Base-by-base conservation (phyloP, 2,329 filamentous ascomycete genomes). In the Cytospora piceicola region DNA sequence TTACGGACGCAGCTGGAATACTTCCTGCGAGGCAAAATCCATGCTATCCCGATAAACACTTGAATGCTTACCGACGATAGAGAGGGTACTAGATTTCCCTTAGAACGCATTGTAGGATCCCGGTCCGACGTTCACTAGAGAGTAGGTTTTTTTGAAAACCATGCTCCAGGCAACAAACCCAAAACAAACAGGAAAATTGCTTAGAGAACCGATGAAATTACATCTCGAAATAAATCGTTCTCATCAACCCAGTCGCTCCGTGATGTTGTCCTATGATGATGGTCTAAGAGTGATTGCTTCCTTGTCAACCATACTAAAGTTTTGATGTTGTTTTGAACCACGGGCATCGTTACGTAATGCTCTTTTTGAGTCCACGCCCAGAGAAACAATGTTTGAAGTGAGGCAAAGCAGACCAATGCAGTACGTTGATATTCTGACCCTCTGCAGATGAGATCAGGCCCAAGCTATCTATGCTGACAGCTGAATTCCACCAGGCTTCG, bases 141-240 rank as follows among this genome's bases (percentile, higher is more conserved):
- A 65, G 52, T 54, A 60, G 60, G 66, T 58, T 66, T 68, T 36
- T 4, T 55, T 68, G 63, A 52, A 63, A 56, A 54, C 27, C 20
- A 51, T 36, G 53, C 49, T 63, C 55, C 61, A 30, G 52, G 59
- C 64, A 53, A 53, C 46, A 57, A 69, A 67, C 60, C 53, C 54
- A 55, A 67, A 68, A 61, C 61, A 68, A 68, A 63, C 36, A 64
- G 58, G 58, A 67, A 68, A 68, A 63, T 42, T 67, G 61, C 53
- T 49, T 62, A 67, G 61, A 68, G 61, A 59, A 61, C 53, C 67
- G 61, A 61, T 64, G 60, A 56, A 42, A 64, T 64, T 61, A 62
- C 57, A 67, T 56, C 17, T 60, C 52, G 52, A 51, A 63, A 58
- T 56, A 56, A 64, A 64, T 56, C 53, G 52, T 65, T 64, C 51